Conservation (phyloP, 345 rosid genomes). For the Populus simonii region DNA sequence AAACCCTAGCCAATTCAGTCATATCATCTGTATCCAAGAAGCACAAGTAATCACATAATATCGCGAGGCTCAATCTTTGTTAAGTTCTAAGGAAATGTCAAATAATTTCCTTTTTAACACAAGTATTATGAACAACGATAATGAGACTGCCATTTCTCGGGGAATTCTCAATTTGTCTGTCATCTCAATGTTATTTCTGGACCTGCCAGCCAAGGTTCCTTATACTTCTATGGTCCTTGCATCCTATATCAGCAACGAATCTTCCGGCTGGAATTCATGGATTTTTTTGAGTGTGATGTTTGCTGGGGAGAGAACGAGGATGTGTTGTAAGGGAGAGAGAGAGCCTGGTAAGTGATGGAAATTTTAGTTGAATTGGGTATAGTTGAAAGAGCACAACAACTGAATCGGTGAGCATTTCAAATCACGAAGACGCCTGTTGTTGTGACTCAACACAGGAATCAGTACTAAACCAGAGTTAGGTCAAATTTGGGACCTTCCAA, state of each 20-base stretch:
- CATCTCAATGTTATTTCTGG: background rate
- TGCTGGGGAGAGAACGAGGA: no score
- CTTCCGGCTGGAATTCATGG: no score
- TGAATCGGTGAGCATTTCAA: conserved; percentile 18
- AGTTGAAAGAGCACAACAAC: background rate
- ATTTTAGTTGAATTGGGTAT: conserved; percentile 15
- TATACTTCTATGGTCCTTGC: no score
- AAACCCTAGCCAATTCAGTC: no score
- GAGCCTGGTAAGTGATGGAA: no score
- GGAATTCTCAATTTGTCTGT: background rate
- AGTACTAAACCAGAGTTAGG: conserved; percentile 46
- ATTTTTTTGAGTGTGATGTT: no score
- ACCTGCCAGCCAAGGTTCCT: background rate
- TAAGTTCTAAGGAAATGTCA: background rate
- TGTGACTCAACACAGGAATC: conserved; percentile 63
- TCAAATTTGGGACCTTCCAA: conserved; percentile 70
- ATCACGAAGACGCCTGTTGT: conserved; percentile 78
- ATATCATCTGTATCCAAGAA: no score
- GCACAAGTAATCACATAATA: no score
- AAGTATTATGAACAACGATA: background rate
- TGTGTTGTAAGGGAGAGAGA: no score
- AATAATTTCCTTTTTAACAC: background rate
- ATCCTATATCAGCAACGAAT: no score
- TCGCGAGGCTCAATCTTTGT: no score
- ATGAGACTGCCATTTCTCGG: background rate